A percentile compares a stretch with the other conserved stretches of the same genome.
phyloP scores from a whole-genome alignment of 2,329 filamentous ascomycete species.

The Cladobotryum mycophilum region DNA sequence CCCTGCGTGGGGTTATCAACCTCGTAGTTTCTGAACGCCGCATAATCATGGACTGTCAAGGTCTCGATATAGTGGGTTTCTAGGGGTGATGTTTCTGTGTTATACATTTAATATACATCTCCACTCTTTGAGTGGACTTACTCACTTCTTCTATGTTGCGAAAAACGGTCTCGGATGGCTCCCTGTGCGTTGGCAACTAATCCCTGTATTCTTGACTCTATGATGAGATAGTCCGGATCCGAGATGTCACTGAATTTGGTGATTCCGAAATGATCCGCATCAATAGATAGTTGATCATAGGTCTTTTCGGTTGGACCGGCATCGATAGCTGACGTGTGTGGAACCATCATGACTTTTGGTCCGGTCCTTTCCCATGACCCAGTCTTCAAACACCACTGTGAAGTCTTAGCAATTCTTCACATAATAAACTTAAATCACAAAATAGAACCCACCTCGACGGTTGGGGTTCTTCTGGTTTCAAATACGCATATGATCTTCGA shows the following conservation, averaged over 20 bases:
- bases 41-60: background rate
- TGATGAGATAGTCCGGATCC: background rate
- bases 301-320: conserved; percentile 14
- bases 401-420: background rate
- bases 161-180: background rate
- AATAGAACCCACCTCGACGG: conserved; percentile 13
- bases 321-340: conserved; percentile 19
- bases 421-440: no score
- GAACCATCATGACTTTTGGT: conserved; percentile 16
- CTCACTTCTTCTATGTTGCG: background rate
- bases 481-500: conserved; percentile 16
- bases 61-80: background rate
- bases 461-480: conserved; percentile 15
- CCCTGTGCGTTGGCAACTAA: background rate
- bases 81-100: background rate
- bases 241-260: conserved; percentile 16
- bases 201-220: background rate
- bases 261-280: conserved; percentile 19
- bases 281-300: conserved; percentile 17
- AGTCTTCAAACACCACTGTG: background rate
- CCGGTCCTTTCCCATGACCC: conserved; percentile 13
- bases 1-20: background rate
- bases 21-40: background rate
- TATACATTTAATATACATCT: no score
- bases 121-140: no score